A percentile compares a stretch with the other conserved stretches of the same genome.
phyloP scores from a whole-genome alignment of 192 early-diverging fungal species.

The Podila verticillata region DNA sequence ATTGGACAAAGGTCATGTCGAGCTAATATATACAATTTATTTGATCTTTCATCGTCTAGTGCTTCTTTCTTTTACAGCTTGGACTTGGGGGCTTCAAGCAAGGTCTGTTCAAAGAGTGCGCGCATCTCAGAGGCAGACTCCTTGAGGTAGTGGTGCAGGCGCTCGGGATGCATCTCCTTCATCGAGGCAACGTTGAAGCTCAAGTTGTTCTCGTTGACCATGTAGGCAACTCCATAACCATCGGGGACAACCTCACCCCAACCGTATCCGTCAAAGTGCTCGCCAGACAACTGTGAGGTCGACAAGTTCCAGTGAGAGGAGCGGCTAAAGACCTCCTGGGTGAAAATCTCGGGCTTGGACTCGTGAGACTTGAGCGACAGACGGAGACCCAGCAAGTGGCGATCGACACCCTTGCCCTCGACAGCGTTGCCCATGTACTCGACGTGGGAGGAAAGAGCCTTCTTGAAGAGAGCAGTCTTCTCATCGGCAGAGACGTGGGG shows the following conservation, averaged over 20 bases:
- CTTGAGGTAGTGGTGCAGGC: slow-evolving; percentile 82
- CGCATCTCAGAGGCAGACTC: slow-evolving; percentile 92
- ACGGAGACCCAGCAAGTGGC: slow-evolving; percentile 92
- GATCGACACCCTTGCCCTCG: slow-evolving; percentile 89
- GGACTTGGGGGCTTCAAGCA: slow-evolving; percentile 68
- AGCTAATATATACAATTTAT: background rate
- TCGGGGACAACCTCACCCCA: slow-evolving; percentile 88
- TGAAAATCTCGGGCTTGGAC: slow-evolving; percentile 84
- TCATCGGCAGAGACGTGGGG: slow-evolving; percentile 51
- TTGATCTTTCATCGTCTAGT: background rate
- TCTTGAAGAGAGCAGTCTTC: slow-evolving; percentile 77
- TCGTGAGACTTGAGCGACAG: slow-evolving; percentile 80
- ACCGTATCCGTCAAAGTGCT: slow-evolving; percentile 95
- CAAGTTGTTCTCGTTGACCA: slow-evolving; percentile 86
- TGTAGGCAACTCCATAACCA: slow-evolving; percentile 92
- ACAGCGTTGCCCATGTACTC: slow-evolving; percentile 82
- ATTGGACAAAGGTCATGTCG: background rate
- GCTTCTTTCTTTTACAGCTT: slow-evolving; percentile 65
- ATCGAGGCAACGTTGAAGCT: slow-evolving; percentile 89
- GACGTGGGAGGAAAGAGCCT: slow-evolving; percentile 82
- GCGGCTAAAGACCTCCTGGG: slow-evolving; percentile 83
- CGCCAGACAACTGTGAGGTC: slow-evolving; percentile 91
- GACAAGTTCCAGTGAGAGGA: slow-evolving; percentile 92
- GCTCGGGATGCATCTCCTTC: slow-evolving; percentile 67
- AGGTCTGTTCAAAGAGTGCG: slow-evolving; percentile 71